phyloP scores from a whole-genome alignment of 2,329 filamentous ascomycete species.

The Curvularia spicifera region DNA sequence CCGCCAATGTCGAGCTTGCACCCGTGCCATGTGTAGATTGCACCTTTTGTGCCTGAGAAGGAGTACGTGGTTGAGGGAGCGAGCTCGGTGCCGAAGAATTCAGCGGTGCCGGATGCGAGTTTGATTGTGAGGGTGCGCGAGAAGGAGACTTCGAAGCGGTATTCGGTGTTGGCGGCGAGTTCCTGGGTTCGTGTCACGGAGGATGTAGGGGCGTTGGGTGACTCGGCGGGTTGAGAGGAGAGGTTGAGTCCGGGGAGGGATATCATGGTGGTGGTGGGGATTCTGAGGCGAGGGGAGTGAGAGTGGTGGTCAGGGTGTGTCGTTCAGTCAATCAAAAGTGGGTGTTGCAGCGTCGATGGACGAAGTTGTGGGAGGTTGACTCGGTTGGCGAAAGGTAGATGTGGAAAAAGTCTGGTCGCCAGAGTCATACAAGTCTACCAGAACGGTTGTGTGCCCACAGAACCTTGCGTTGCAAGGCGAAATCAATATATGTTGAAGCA shows the following conservation, averaged over 20 bases:
- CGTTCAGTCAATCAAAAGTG: not conserved
- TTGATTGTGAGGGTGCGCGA: constrained; percentile 53
- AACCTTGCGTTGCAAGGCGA: not conserved
- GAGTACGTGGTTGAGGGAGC: constrained; percentile 79
- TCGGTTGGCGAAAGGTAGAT: not conserved
- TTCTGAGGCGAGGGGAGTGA: not conserved
- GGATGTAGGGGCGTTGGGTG: constrained; percentile 30
- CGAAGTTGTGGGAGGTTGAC: not conserved
- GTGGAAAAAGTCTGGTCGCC: not conserved
- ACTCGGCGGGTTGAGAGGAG: constrained; percentile 39
- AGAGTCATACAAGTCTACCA: not conserved
- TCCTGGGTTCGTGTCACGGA: constrained; percentile 48
- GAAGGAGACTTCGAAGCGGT: constrained; percentile 52
- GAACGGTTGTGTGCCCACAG: not conserved
- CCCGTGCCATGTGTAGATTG: constrained; percentile 91
- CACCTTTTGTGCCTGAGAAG: constrained; percentile 81
- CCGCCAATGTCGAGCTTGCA: constrained; percentile 82
- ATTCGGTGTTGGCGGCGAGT: constrained; percentile 55
- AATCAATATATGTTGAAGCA: not conserved
- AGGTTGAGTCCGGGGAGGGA: constrained; percentile 57
- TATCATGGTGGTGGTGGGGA: constrained; percentile 35
- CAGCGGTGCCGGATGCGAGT: constrained; percentile 81
- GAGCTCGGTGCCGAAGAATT: constrained; percentile 94
- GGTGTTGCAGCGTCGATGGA: not conserved
- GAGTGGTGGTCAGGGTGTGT: not conserved